Conservation (phyloP, 257 asterid genomes). For the Fraxinus cuspidata region DNA sequence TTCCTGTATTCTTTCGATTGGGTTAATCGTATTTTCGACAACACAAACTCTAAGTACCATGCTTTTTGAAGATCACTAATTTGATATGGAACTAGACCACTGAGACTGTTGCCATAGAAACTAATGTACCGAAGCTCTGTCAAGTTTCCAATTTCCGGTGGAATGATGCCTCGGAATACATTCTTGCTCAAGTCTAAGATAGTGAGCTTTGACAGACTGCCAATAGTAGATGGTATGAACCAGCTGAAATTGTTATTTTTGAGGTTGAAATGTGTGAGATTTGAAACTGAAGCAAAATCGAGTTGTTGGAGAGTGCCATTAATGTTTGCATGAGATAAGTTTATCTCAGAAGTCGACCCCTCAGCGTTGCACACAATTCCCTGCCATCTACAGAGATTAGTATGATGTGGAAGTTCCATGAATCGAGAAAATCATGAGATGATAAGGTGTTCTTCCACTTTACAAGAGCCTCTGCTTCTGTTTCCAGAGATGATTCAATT, state of each 20-base stretch:
- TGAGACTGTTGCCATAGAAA: constrained; percentile 49
- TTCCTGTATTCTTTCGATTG: too few relatives aligned
- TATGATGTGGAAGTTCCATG: constrained; percentile 56
- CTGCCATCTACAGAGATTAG: constrained; percentile 68
- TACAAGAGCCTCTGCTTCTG: constrained; percentile 61
- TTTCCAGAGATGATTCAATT: constrained; percentile 34
- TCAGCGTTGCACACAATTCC: constrained; percentile 45
- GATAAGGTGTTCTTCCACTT: constrained; percentile 55
- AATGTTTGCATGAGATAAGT: constrained; percentile 41
- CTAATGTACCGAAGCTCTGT: constrained; percentile 44
- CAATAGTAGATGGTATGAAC: constrained; percentile 55
- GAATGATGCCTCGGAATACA: constrained; percentile 37
- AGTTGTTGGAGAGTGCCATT: constrained; percentile 44
- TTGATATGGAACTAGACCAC: constrained; percentile 57
- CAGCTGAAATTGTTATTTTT: constrained; percentile 51
- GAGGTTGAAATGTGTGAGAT: constrained; percentile 46
- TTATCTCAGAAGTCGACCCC: constrained; percentile 45
- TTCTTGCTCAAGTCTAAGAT: constrained; percentile 72
- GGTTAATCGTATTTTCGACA: too few relatives aligned
- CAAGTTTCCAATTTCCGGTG: constrained; percentile 62
- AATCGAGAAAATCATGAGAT: constrained; percentile 35
- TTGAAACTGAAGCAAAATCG: constrained; percentile 45
- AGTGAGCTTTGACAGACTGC: constrained; percentile 44
- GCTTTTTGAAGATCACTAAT: constrained; percentile 59
- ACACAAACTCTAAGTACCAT: constrained; percentile 55